These are phyloP conservation scores for Starmerella floris DNA, from an alignment of 805 yeast genomes.

Conservation along the genomic window DNA sequence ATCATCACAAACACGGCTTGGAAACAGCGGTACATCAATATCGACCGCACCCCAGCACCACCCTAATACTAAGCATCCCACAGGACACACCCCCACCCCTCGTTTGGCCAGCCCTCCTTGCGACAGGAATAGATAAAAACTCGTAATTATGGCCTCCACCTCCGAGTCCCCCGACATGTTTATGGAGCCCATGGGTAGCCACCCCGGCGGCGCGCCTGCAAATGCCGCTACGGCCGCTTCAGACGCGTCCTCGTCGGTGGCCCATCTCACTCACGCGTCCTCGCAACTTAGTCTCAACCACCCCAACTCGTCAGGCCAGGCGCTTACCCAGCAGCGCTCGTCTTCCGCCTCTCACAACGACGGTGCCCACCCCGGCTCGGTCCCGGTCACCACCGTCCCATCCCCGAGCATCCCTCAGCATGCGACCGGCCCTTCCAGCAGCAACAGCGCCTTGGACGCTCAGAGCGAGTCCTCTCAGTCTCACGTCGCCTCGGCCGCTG, in stretches of 20 bases:
- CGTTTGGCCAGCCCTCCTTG: background rate
- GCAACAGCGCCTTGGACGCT: no score
- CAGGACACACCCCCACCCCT: background rate
- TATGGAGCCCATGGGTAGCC: no score
- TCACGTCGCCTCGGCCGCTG: no score
- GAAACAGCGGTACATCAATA: background rate
- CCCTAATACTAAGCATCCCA: background rate
- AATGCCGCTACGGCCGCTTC: background rate
- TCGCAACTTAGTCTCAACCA: background rate
- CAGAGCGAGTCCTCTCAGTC: no score
- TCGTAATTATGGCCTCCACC: background rate
- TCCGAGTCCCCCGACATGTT: slow-evolving; percentile 3
- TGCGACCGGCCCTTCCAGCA: background rate
- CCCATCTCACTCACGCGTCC: background rate
- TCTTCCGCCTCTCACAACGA: background rate
- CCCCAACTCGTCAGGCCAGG: no score
- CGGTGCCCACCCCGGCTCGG: no score
- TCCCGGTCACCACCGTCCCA: no score
- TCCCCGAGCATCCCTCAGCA: slow-evolving; percentile 1
- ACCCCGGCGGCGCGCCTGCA: background rate
- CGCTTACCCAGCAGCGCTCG: background rate
- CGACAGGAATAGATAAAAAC: background rate
- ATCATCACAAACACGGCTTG: background rate
- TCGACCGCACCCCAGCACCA: background rate
- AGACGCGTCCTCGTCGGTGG: background rate